Evolutionary conservation across 2,329 filamentous ascomycete genomes (phyloP).

Genomic region (Simplicillium sp.): DNA sequence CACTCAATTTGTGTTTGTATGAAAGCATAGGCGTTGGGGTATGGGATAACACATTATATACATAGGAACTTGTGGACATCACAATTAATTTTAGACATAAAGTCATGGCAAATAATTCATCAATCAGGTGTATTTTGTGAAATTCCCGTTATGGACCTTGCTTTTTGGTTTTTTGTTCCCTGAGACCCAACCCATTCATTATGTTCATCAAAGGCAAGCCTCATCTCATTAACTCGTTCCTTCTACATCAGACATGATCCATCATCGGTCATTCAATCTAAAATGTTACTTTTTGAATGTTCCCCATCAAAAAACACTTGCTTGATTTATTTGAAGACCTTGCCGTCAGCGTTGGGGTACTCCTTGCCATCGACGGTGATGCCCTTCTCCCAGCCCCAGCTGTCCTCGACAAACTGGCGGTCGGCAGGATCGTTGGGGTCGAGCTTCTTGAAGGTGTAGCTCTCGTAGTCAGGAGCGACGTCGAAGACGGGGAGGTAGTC

Average conservation of each 20-base stretch:
- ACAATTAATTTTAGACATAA: not conserved
- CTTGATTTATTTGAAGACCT: slow-evolving; percentile 89
- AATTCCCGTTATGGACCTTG: too few species aligned
- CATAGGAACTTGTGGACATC: too few species aligned
- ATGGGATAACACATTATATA: too few species aligned
- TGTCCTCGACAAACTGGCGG: slow-evolving; percentile 72
- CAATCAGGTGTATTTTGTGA: too few species aligned
- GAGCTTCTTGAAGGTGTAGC: slow-evolving; percentile 94
- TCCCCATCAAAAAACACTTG: too few species aligned
- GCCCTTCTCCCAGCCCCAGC: slow-evolving; percentile 90
- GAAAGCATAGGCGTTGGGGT: too few species aligned
- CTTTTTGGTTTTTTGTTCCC: too few species aligned
- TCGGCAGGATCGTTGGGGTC: slow-evolving; percentile 81
- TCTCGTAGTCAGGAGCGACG: slow-evolving; percentile 94
- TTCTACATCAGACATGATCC: slow-evolving; percentile 14
- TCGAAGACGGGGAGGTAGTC: slow-evolving; percentile 82
- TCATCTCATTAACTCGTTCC: slow-evolving; percentile 7
- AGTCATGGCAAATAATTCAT: not conserved
- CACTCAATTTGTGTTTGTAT: too few species aligned
- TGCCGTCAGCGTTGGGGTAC: slow-evolving; percentile 81
- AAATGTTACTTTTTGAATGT: slow-evolving; percentile 3
- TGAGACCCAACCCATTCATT: too few species aligned
- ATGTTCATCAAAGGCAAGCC: too few species aligned
- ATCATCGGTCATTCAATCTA: slow-evolving; percentile 20
- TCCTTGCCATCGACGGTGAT: slow-evolving; percentile 75